Base-by-base conservation (phyloP, 768 basidiomycete genomes). In the Amylocystis lapponica region DNA sequence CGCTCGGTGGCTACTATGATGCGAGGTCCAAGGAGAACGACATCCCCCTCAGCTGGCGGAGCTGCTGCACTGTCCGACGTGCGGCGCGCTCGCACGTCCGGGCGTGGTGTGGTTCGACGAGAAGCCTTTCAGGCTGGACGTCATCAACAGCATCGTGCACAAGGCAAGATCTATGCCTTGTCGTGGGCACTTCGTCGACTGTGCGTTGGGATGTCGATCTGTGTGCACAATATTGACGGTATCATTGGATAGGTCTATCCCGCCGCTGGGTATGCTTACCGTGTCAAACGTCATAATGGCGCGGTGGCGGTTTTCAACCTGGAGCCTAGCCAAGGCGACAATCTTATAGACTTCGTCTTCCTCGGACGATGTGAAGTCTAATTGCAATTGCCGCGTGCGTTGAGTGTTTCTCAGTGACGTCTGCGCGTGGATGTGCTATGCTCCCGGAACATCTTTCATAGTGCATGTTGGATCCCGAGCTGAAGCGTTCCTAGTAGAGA, bases 31-130 rank as follows among this genome's bases (percentile, higher is more conserved):
- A 68, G 37, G 48, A 56, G 37, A 43, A 54, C 4, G 39, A 47
- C 12, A 57, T 66, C 5, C 57, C 56, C 3, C 31, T n/a, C n/a
- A n/a, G n/a, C n/a, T 49, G 11, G 45, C 27, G 2, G 51, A 60
- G 7, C 47, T 67, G 27, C 67, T 66, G 4, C 56, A 46, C 6
- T 68, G 67, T 47, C 36, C 34, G 12, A 39, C 51, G 19, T 68
- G 66, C 34, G 55, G 56, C 12, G 57, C 52, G 1, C 57, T 69
- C 3, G 46, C 57, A 3, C 55, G 68, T 5, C 69, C 70, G 0
- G 68, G 58, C 5, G 68, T 70, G n/a, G 64, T 70, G 1, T 71
- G 70, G 70, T 71, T 68, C 36, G 70, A 65, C 2, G 70, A 70
- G 47, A 31, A 4, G 27, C 61, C 63, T 2, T 42, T 50, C 10